Evolutionary conservation across 2,329 filamentous ascomycete genomes (phyloP).

Genomic region (Hansfordia pulvinata): DNA sequence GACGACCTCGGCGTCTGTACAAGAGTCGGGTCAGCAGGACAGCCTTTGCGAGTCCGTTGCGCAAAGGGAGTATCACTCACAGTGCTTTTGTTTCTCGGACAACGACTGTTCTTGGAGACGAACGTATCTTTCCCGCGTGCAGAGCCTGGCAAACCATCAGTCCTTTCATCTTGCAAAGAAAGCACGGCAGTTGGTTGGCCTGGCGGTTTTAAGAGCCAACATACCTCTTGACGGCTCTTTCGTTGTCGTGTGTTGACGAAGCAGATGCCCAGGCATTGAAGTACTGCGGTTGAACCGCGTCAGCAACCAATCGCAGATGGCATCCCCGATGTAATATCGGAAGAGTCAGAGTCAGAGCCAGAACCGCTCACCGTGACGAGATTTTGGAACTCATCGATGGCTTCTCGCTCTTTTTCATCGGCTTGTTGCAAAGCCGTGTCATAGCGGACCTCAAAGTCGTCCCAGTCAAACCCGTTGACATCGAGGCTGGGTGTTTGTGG

Average conservation of each 20-base stretch:
- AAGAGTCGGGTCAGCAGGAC: constrained; percentile 7
- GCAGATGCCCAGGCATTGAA: constrained; percentile 70
- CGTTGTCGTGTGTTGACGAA: constrained; percentile 58
- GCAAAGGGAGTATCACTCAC: constrained; percentile 34
- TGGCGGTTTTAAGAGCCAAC: constrained; percentile 6
- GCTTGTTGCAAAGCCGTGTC: constrained; percentile 49
- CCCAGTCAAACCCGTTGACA: constrained; percentile 58
- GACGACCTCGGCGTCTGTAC: constrained; percentile 40
- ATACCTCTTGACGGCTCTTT: constrained; percentile 64
- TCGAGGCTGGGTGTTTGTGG: too few relatives aligned
- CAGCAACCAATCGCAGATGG: too few relatives aligned
- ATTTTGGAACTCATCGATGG: constrained; percentile 53
- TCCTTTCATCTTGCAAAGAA: constrained; percentile 4
- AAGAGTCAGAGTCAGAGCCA: background rate
- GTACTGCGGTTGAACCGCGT: too few relatives aligned
- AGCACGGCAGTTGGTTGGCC: too few relatives aligned
- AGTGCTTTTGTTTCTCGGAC: constrained; percentile 64
- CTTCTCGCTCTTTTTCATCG: constrained; percentile 46
- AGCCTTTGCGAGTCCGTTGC: background rate
- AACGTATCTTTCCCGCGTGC: constrained; percentile 67
- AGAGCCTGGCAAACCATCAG: constrained; percentile 38
- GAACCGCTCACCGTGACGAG: constrained; percentile 45
- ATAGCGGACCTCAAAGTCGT: constrained; percentile 59
- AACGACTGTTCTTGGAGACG: constrained; percentile 59
- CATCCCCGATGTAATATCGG: too few relatives aligned